Base-by-base conservation (phyloP, 495 filamentous ascomycete species). In the Cryomyces minteri region DNA sequence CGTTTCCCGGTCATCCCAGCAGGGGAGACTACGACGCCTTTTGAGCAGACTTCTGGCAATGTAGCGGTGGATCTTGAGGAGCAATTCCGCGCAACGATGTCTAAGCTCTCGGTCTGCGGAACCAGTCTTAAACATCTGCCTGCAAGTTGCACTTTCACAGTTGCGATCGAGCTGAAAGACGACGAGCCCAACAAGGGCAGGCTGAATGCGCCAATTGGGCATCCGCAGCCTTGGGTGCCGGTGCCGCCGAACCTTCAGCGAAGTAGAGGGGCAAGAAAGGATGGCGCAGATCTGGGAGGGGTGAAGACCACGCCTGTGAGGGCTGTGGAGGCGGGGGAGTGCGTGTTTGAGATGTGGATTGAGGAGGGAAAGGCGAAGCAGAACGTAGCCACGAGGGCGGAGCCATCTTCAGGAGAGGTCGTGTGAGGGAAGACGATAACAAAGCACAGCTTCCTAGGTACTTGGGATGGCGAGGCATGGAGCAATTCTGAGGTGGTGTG, bases 81-180 rank as follows among this genome's bases (percentile, higher is more conserved):
- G 52, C 79, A 85, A 55, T 82, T 86, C 51, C 72, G 80, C 8
- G 73, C 67, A 28, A 67, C 66, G 4, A 55, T 81, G 45, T 55
- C 61, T 41, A 63, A 66, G 50, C 59, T 79, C 43, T 65, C 68
- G 14, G 61, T 65, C 31, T 60, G 72, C 25, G 76, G 76, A 50
- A 70, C 77, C 39, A 67, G 65, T 30, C 64, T 94, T 51, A 67
- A 56, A 2, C 69, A 78, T 3, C 54, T 93, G 48, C 84, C 86
- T 0, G 63, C 70, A 18, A 72, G 79, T 48, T 92, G 87, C 61
- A 82, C 81, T 12, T 96, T 84, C 55, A 94, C 84, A 10, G 67
- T 96, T 29, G 84, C 80, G 32, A 77, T 94, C 30, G 90, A 96
- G 62, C 65, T 94, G 49, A 72, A 76, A 33, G 78, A 84, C 43